These are phyloP conservation scores for Luvunga scandens DNA, from an alignment of 345 rosid species.

Conservation along the genomic window DNA sequence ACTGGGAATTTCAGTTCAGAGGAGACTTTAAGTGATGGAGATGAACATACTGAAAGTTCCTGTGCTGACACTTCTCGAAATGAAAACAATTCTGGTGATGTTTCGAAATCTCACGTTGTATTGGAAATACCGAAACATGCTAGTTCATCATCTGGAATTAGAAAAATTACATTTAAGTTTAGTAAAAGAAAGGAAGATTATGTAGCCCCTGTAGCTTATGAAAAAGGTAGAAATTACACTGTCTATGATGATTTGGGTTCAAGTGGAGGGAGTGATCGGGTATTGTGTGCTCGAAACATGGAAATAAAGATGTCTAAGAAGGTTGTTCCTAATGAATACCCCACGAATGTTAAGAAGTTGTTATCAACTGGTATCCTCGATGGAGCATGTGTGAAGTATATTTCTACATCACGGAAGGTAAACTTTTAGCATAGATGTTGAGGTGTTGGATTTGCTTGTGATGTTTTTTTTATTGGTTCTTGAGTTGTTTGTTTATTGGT, in stretches of 20 bases:
- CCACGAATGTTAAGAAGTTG: slow-evolving; percentile 80
- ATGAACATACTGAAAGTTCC: slow-evolving; percentile 32
- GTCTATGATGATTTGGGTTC: slow-evolving; percentile 21
- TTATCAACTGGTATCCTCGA: slow-evolving; percentile 74
- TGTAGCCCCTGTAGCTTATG: slow-evolving; percentile 19
- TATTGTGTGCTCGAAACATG: slow-evolving; percentile 43
- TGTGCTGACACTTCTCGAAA: slow-evolving; percentile 20
- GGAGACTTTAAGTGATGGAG: slow-evolving; percentile 60
- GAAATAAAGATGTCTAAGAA: slow-evolving; percentile 78
- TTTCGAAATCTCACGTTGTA: slow-evolving; percentile 54
- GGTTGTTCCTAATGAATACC: slow-evolving; percentile 54
- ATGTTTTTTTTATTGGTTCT: not conserved
- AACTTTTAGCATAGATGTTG: not conserved
- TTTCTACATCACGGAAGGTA: slow-evolving; percentile 58
- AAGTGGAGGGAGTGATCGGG: slow-evolving; percentile 22
- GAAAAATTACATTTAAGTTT: slow-evolving; percentile 83
- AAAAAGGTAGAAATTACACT: slow-evolving; percentile 11
- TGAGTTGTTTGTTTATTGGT: slow-evolving; percentile 3
- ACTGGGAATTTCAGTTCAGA: slow-evolving; percentile 43
- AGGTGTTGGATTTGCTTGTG: not conserved
- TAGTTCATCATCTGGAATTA: slow-evolving; percentile 67
- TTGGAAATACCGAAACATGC: slow-evolving; percentile 85
- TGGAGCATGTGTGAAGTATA: slow-evolving; percentile 81
- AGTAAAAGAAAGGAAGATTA: slow-evolving; percentile 66
- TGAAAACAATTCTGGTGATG: slow-evolving; percentile 29